Percentiles rank a stretch among this genome's conserved stretches.
phyloP scores from a whole-genome alignment of 1,284 basidiomycete species.

The Lentinus polychrous region DNA sequence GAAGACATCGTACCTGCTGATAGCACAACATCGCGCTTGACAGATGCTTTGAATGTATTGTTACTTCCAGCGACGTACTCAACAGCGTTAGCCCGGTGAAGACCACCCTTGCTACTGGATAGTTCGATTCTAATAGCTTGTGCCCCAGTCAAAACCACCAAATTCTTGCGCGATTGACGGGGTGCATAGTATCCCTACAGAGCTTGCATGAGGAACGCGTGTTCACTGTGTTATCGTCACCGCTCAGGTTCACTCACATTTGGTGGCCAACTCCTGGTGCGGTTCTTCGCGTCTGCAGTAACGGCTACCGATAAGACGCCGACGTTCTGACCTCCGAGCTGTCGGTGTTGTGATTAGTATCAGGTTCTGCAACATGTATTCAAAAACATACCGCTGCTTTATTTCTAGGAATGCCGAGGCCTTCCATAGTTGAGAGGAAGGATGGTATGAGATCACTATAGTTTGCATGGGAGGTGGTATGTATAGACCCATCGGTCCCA shows the following conservation, averaged over 20 bases:
- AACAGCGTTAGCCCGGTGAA: background rate
- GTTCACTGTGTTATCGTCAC: background rate
- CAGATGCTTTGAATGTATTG: background rate
- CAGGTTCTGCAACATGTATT: background rate
- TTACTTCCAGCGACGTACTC: background rate
- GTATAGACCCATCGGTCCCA: no score
- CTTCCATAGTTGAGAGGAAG: no score
- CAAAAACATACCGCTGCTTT: background rate
- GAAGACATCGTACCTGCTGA: background rate
- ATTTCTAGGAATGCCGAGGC: background rate
- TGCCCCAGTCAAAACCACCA: background rate
- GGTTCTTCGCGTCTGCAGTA: background rate
- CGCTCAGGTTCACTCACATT: background rate
- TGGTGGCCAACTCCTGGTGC: background rate
- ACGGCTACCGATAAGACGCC: background rate
- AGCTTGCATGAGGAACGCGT: background rate
- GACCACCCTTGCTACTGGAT: background rate
- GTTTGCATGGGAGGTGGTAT: no score
- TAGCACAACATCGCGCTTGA: background rate
- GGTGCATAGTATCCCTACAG: constrained; percentile 9
- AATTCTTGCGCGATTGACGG: background rate
- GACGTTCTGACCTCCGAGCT: background rate
- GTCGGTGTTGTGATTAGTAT: background rate
- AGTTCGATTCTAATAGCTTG: background rate
- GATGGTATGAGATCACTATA: no score